Base-by-base conservation (phyloP, 73 alveolate species). In the Paramecium biaurelia region DNA sequence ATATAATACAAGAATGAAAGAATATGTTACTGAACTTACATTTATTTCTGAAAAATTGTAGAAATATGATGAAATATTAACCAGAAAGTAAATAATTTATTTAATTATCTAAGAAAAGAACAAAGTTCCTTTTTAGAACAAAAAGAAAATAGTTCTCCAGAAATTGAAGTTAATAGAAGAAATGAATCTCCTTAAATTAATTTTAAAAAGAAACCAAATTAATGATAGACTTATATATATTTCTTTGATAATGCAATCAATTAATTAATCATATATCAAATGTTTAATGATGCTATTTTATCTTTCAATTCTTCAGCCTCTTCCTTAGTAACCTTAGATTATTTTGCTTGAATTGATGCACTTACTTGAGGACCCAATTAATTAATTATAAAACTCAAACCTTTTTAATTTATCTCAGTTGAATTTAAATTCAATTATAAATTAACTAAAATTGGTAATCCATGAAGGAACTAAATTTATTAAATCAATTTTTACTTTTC, bases 1-100 rank as follows among this genome's bases (percentile, higher is more conserved):
- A 2, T 76, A 86, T 20, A 86, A 86, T 38, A 53, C 93, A 32
- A 86, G 89, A 11, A 86, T 86, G 93, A 76, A 72, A 30, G 93
- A 86, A 63, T 86, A 86, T 42, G 70, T 86, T 10, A 67, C 59
- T 34, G 93, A 86, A 86, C 41, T 86, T 12, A 63, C 93, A 35
- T 72, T 63, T 67, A 86, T 86, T 0, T 86, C 93, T 28, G 85
- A 86, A 35, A 86, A 86, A 68, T 38, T 86, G 37, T 67, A 86
- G 38, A 35, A 86, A 59, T 86, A 86, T 63, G 93, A 86, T 35
- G 93, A 72, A 37, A 14, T 86, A 2, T 37, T 86, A 35, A 72
- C 93, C 14, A 32, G 63, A 86, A 74, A 38, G 47, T 38, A 38
- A 38, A 7, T 38, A 38, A 2, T 38, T 7, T 7, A 1, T 38